These are phyloP conservation scores for Talaromyces islandicus DNA, from an alignment of 2,329 filamentous ascomycete species.

Conservation along the genomic window DNA sequence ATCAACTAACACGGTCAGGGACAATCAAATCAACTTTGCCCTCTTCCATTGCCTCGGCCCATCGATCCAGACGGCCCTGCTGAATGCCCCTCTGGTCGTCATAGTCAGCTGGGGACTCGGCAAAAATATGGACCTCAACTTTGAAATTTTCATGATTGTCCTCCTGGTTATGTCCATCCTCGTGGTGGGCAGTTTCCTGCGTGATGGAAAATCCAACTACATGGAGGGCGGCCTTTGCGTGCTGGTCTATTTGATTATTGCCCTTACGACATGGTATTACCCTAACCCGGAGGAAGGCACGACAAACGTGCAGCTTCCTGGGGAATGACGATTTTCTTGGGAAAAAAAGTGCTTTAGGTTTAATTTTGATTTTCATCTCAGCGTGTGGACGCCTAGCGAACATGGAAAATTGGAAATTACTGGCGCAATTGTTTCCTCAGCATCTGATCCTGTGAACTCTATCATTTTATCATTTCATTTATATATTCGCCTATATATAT, in stretches of 20 bases:
- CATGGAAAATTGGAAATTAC: background rate
- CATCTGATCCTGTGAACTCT: background rate
- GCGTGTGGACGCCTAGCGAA: background rate
- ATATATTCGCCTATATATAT: background rate
- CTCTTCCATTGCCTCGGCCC: conserved; percentile 80
- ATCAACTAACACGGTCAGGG: conserved; percentile 19
- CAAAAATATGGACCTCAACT: conserved; percentile 70
- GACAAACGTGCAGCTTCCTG: conserved; percentile 1
- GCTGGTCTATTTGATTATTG: conserved; percentile 57
- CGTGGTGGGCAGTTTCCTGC: conserved; percentile 78
- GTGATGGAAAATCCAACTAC: conserved; percentile 86
- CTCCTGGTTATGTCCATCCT: conserved; percentile 78
- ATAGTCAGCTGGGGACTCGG: conserved; percentile 75
- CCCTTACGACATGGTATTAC: conserved; percentile 57
- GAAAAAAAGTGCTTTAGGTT: background rate
- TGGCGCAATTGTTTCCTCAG: background rate
- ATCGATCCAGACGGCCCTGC: conserved; percentile 80
- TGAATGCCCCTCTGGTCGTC: conserved; percentile 79
- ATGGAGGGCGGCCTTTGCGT: conserved; percentile 79
- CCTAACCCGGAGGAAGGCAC: conserved; percentile 41
- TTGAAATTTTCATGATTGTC: conserved; percentile 79
- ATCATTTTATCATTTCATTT: background rate
- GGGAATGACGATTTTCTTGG: background rate
- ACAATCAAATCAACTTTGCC: conserved; percentile 68
- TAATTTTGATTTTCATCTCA: background rate